phyloP scores from a whole-genome alignment of 129 eudicot species.

The carrot (Daucus carota) region DNA sequence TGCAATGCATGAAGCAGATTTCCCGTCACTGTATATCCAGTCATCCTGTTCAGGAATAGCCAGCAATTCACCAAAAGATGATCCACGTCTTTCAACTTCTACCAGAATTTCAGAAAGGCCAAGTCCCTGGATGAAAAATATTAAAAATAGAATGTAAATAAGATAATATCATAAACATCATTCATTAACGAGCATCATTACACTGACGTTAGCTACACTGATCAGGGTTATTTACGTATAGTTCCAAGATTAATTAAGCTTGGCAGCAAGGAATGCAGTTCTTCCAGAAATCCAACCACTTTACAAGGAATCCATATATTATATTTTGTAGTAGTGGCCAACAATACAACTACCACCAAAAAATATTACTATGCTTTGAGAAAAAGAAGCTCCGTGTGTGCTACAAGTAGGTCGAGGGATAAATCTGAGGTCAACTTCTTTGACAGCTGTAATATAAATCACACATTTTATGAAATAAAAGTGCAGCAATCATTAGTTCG shows the following conservation, averaged over 20 bases:
- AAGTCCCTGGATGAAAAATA: constrained; percentile 49
- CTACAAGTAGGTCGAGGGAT: neutral
- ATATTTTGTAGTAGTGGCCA: neutral
- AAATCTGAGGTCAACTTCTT: neutral
- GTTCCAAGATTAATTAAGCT: neutral
- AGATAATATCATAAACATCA: neutral
- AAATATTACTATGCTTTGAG: neutral
- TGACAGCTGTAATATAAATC: neutral
- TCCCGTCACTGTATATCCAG: constrained; percentile 83
- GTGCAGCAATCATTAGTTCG: neutral
- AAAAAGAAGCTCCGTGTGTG: neutral
- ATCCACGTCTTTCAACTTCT: constrained; percentile 87
- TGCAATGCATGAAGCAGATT: constrained; percentile 91
- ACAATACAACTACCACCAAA: neutral
- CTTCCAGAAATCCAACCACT: neutral
- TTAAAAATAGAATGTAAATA: neutral
- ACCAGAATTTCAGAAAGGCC: constrained; percentile 78
- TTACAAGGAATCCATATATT: neutral
- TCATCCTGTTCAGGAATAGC: constrained; percentile 86
- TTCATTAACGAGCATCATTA: neutral
- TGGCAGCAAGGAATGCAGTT: neutral
- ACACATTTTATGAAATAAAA: neutral
- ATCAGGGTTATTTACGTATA: neutral
- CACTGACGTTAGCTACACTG: neutral
- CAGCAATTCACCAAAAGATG: constrained; percentile 68